Evolutionary conservation across 2,329 filamentous ascomycete genomes (phyloP).

Genomic region (Diaporthe citri): DNA sequence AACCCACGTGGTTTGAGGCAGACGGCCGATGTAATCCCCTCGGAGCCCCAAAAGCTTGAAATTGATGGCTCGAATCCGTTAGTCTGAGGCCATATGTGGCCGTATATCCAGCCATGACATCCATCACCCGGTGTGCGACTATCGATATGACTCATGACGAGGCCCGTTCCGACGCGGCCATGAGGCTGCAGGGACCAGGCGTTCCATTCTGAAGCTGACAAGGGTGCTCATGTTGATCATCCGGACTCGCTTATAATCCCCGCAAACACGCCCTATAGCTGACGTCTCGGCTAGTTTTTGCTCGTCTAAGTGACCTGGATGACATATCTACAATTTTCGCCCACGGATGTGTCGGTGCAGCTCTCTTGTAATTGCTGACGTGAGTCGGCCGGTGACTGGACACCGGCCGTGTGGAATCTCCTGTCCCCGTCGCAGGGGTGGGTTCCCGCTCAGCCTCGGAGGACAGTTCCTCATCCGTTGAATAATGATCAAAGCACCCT

Average conservation of each 20-base stretch:
- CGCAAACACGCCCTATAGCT: neutral
- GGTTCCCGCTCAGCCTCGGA: constrained; percentile 14
- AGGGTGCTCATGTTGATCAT: neutral
- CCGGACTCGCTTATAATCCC: constrained; percentile 3
- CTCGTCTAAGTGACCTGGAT: neutral
- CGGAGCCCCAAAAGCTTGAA: constrained; percentile 10
- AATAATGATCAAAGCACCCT: constrained; percentile 26
- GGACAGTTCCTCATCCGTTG: constrained; percentile 27
- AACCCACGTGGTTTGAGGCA: constrained; percentile 13
- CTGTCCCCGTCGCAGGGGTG: neutral
- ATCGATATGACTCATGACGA: constrained; percentile 11
- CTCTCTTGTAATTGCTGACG: neutral
- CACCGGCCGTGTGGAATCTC: neutral
- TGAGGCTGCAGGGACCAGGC: neutral
- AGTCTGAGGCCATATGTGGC: neutral
- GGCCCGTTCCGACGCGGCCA: constrained; percentile 5
- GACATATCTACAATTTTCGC: neutral
- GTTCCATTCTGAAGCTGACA: neutral
- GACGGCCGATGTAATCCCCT: neutral
- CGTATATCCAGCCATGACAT: constrained; percentile 2
- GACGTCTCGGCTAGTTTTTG: neutral
- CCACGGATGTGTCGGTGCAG: neutral
- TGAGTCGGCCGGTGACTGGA: neutral
- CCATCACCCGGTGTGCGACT: neutral
- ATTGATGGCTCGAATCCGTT: neutral